Conservation (phyloP, 176 grass and related monocot genomes). For the Carex kokanica region DNA sequence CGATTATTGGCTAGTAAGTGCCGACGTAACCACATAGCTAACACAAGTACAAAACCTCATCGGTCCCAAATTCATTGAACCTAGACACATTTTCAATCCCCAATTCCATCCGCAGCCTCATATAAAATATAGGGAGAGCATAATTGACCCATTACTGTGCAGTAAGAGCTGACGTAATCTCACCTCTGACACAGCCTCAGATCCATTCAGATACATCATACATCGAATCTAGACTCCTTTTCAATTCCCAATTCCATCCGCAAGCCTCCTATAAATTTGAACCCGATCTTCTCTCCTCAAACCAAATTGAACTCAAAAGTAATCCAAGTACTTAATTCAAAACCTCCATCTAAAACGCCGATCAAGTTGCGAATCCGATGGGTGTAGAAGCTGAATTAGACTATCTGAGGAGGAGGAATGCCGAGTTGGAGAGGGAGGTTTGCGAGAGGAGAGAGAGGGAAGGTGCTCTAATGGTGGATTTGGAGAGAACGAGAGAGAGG, state of each 20-base stretch:
- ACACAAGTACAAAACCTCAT: background rate
- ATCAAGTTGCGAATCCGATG: background rate
- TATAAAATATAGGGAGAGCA: background rate
- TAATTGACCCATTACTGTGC: background rate
- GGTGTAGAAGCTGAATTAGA: slow-evolving; percentile 32
- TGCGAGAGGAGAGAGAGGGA: slow-evolving; percentile 54
- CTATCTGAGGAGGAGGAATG: slow-evolving; percentile 46
- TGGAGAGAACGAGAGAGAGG: slow-evolving; percentile 51
- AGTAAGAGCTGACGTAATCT: background rate
- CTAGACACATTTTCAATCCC: background rate
- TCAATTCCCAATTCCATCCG: background rate
- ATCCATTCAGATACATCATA: background rate
- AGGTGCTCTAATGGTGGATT: slow-evolving; percentile 47
- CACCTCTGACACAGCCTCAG: background rate
- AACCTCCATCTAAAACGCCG: background rate
- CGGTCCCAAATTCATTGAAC: background rate
- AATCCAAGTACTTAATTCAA: background rate
- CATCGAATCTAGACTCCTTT: slow-evolving; percentile 2
- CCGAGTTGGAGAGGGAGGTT: slow-evolving; percentile 53
- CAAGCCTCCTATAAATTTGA: background rate
- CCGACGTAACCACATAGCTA: background rate
- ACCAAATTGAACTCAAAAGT: background rate
- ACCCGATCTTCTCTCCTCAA: background rate
- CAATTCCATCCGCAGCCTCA: background rate
- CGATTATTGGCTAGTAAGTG: background rate